A percentile compares a stretch with the other conserved stretches of the same genome.
These are phyloP conservation scores for Neofusicoccum cordaticola DNA, from an alignment of 2,329 filamentous ascomycete species.

Conservation along the genomic window DNA sequence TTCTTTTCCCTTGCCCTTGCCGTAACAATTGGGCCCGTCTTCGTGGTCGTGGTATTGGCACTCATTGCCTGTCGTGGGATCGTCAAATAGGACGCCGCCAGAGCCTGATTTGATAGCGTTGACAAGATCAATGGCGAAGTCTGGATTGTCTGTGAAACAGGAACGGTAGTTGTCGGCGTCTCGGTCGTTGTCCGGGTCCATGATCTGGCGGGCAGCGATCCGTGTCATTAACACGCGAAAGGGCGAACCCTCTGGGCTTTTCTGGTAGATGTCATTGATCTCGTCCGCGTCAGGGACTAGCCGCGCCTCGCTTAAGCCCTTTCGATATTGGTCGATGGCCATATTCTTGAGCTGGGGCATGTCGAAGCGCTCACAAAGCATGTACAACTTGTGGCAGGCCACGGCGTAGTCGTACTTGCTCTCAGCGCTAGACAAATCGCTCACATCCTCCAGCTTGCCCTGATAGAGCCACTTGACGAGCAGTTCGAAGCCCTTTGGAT, in stretches of 20 bases:
- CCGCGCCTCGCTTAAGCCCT: slow-evolving; percentile 48
- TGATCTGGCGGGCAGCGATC: slow-evolving; percentile 57
- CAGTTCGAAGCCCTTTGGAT: slow-evolving; percentile 52
- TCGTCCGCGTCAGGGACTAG: slow-evolving; percentile 55
- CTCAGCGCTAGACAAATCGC: slow-evolving; percentile 42
- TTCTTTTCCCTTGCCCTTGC: slow-evolving; percentile 36
- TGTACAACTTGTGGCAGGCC: slow-evolving; percentile 52
- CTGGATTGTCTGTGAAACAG: slow-evolving; percentile 49
- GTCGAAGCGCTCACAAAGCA: slow-evolving; percentile 52
- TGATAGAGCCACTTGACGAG: slow-evolving; percentile 58
- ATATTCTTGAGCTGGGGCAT: slow-evolving; percentile 52
- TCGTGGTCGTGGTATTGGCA: slow-evolving; percentile 54
- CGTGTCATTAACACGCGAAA: slow-evolving; percentile 51
- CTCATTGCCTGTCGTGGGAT: slow-evolving; percentile 47
- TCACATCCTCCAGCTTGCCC: slow-evolving; percentile 51
- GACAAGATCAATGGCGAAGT: slow-evolving; percentile 54
- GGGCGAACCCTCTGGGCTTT: slow-evolving; percentile 43
- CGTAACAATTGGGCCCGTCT: slow-evolving; percentile 40
- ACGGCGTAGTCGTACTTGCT: slow-evolving; percentile 55
- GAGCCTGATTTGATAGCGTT: slow-evolving; percentile 51
- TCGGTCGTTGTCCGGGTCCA: slow-evolving; percentile 52
- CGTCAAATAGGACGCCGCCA: slow-evolving; percentile 51
- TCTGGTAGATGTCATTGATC: slow-evolving; percentile 53
- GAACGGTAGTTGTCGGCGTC: slow-evolving; percentile 49
- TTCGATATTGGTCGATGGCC: slow-evolving; percentile 54